Base-by-base conservation (phyloP, 2,329 filamentous ascomycete genomes). In the Aspergillus sp. region DNA sequence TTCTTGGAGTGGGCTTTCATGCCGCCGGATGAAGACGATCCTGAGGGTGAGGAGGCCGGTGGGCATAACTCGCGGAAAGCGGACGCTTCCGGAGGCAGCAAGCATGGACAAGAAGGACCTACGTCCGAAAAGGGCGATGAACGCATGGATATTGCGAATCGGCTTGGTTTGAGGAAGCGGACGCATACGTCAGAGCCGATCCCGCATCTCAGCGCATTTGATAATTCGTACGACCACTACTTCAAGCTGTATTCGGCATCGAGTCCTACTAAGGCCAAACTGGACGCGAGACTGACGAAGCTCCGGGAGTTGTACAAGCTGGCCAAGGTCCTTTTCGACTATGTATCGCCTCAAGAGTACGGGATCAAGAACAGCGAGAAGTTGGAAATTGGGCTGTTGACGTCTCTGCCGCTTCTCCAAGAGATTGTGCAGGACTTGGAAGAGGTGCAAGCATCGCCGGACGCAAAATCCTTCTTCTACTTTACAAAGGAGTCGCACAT, bases 401-500 rank as follows among this genome's bases (percentile, higher is more conserved):
- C 91, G 0, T 95, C 88, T 8, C 68, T 98, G 29, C 93, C 91
- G 2, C 70, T 98, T 11, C 75, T 98, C 28, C 93, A 93, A 58
- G 91, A 98, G 62, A 95, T 98, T 48, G 91, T 98, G 5, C 82
- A 88, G 52, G 89, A 98, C 51, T 72, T 98, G 2, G 93, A 98
- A 64, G 88, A 96, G 61, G 86, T 96, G 60, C 91, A 98, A 61
- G 89, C 91, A 3, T 93, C 85, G 0, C 81, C 89, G 33, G 84
- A 93, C 45, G 86, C 88, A 27, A 95, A 95, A 56, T 89, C 82
- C 2, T 96, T 96, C 68, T 85, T 96, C 63, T 98, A 98, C 66
- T 98, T 98, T 61, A 98, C 91, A 42, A 98, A 98, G 61, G 91
- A 98, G 62, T 94, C 86, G 1, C 91, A 98, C 58, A 95, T 98